Percentiles rank a stretch among this genome's conserved stretches.
Conservation (phyloP, 192 early-diverging fungal genomes). For the Coemansia sp. region DNA sequence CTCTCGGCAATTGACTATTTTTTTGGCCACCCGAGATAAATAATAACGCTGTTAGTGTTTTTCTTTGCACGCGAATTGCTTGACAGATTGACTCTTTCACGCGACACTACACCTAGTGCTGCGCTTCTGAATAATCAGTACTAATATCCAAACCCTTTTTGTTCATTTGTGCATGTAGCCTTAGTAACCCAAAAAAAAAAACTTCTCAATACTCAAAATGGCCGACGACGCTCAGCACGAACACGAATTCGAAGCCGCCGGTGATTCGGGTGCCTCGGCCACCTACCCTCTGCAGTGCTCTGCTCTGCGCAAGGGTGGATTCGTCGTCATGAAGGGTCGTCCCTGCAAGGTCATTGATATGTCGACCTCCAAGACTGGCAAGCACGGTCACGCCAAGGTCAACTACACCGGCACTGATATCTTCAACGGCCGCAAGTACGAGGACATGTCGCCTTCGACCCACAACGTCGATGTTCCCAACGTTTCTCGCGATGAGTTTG, state of each 20-base stretch:
- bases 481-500: slow-evolving; percentile 83
- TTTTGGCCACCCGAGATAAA: not conserved
- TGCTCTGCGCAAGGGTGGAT: slow-evolving; percentile 96
- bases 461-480: slow-evolving; percentile 99
- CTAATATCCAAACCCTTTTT: not conserved
- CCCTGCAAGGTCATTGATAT: slow-evolving; percentile 99
- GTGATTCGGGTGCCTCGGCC: slow-evolving; percentile 78
- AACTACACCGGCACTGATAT: slow-evolving; percentile 92
- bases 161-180: not conserved
- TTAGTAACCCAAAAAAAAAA: slow-evolving; percentile 3
- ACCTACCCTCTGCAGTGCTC: slow-evolving; percentile 99
- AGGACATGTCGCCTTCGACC: slow-evolving; percentile 98
- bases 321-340: slow-evolving; percentile 96
- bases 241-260: slow-evolving; percentile 71
- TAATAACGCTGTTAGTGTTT: not conserved
- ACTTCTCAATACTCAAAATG: slow-evolving; percentile 39
- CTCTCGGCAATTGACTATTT: not conserved
- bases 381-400: slow-evolving; percentile 99
- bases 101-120: not conserved
- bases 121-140: not conserved
- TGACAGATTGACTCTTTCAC: not conserved
- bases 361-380: slow-evolving; percentile 99
- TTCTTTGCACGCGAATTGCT: not conserved
- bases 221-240: slow-evolving; percentile 63
- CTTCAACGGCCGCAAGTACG: slow-evolving; percentile 97